These are phyloP conservation scores for Zea mays DNA, from an alignment of 176 grass and related monocot species.

Conservation along the genomic window Zm-B73-REFERENCE-NAM-5.0 NC_050101.1:167441001-167441500, in stretches of 20 bases:
- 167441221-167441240: conserved; percentile 53
- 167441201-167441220: conserved; percentile 87
- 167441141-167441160: conserved; percentile 77
- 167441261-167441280: conserved; percentile 85
- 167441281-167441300: conserved; percentile 95
- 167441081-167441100: conserved; percentile 74
- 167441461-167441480: conserved; percentile 85
- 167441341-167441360: conserved; percentile 95
- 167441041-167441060: conserved; percentile 94
- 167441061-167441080: conserved; percentile 96
- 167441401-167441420: conserved; percentile 86
- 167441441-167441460: conserved; percentile 86
- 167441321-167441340: conserved; percentile 84
- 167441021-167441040: conserved; percentile 92
- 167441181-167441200: conserved; percentile 80
- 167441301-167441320: conserved; percentile 94
- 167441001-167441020: conserved; percentile 89
- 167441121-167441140: conserved; percentile 62
- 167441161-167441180: conserved; percentile 80
- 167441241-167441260: conserved; percentile 72
- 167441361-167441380: conserved; percentile 83
- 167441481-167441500: conserved; percentile 86
- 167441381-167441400: conserved; percentile 81
- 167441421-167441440: conserved; percentile 88
- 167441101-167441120: conserved; percentile 95